Base-by-base conservation (phyloP, 257 asterid genomes). In the Prunella vulgaris region DNA sequence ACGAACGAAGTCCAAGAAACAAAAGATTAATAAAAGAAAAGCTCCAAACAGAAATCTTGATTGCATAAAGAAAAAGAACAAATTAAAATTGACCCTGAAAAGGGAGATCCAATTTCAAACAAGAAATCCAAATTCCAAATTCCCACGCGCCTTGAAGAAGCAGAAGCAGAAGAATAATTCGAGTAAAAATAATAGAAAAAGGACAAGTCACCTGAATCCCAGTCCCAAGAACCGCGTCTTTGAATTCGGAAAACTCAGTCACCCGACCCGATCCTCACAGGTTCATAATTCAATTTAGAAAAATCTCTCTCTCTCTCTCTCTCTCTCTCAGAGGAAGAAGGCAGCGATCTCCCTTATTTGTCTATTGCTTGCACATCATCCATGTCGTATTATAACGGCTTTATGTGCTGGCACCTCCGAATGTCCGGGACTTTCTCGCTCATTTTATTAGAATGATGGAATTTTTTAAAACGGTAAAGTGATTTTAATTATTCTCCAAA, bases 331-430 rank as follows among this genome's bases (percentile, higher is more conserved):
- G 20, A 60, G 70, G 38, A 35, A 21, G 54, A 20, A 24, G n/a
- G 42, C 42, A 28, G 69, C 44, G 61, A 61, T 62, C 67, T 21
- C 38, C 18, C 33, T 10, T 48, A 58, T 59, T 22, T n/a, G n/a
- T n/a, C n/a, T n/a, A n/a, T n/a, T 25, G 28, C 1, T 25, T 25
- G 4, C 42, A 37, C 59, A 56, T 69, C 30, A 30, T 49, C 32
- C n/a, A 17, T 35, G 61, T 33, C 49, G 18, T 63, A 56, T 68
- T 2, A 28, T 76, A 85, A 80, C 85, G 90, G 90, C 75, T 80
- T 59, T 71, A 46, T 74, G 74, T 32, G 84, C 84, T 80, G 83
- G 82, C 79, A 38, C 65, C 69, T 74, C 83, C 75, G 78, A 63
- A 42, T 63, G 74, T 62, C 65, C 42, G 44, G 28, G 44, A 22